Base-by-base conservation (phyloP, 176 grass and related monocot genomes). In the Stipa capillata region DNA sequence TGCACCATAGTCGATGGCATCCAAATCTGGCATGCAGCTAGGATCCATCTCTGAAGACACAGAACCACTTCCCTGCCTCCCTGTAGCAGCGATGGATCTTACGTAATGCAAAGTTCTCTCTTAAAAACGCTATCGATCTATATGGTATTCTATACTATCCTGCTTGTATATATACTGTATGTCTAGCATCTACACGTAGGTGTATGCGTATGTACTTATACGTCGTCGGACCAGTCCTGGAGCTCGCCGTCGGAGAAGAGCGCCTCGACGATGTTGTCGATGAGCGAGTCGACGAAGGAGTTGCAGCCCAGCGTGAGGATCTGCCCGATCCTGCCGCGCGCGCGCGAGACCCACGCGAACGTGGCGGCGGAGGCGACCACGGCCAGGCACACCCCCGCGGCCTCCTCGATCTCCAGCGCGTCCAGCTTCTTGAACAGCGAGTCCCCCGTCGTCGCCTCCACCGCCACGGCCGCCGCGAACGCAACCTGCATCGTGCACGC, bases 401-500 rank as follows among this genome's bases (percentile, higher is more conserved):
- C 96, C 84, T 98, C 96, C 54, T 72, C 90, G 53, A 98, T 90
- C 86, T 98, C 83, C 65, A 89, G 79, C 73, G 79, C 71, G 69
- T 98, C 92, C 63, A 98, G 86, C 83, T 98, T 98, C 85, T 89
- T 93, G 87, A 98, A 98, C 82, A 98, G 87, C 20, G 96, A 94
- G 85, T 92, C 86, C 3, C 96, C 96, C 11, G 96, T 98, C 56
- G 85, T 85, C 83, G 80, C 42, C 83, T 98, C 96, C 32, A 91
- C 85, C 10, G 88, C 91, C 49, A 98, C 85, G 5, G 96, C 88
- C 25, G 83, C 77, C 15, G 88, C 90, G 63, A 98, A 98, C 69
- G 82, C 92, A 31, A 98, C 28, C 96, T 90, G 82, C 5, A 49
- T 3, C 49, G 0, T 1, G 61, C 9, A 21, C 23, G 14, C 21